Base-by-base conservation (phyloP, 164 flowering plant species). In the Chloranthus sessilifolius region DNA sequence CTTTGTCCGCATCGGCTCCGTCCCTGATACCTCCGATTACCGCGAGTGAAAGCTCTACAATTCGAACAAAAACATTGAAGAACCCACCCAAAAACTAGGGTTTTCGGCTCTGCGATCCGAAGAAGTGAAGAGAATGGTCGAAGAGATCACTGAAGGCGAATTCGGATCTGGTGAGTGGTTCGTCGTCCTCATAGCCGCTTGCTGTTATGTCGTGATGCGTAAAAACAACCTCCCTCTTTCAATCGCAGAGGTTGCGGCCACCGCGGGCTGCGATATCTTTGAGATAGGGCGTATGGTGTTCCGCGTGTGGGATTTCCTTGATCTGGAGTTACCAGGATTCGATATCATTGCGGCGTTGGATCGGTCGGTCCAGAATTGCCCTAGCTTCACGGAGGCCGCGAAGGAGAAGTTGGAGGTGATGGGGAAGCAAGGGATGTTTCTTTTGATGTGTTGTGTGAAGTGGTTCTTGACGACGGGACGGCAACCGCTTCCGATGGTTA, bases 391-490 rank as follows among this genome's bases (percentile, higher is more conserved):
- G 0, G 45, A 33, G 3, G 30, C 80, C 16, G 53, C 59, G 3
- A 34, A 25, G 7, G 88, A 76, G 43, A 53, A 59, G 45, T 7
- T 55, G 35, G 67, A 62, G 51, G 60, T 43, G 47, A 73, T 88
- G 78, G 37, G 58, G 36, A 69, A 74, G 29, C 95, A 85, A 47
- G 98, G 96, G 24, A 62, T 70, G 24, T 88, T 88, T 50, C 54
- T 88, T 28, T 20, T 91, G 53, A 83, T 81, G 35, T 91, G 95
- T 55, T 61, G 75, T 6, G 52, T 81, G 36, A 81, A 85, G 64
- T 85, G 98, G 98, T 91, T 65, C 56, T 61, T 85, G 68, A 81
- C 83, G 0, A 83, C 98, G 0, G 95, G 98, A 45, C 54, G 96
- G 48, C 75, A 74, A 52, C 98, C 98, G 1, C 55, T 69, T 53